Percentiles rank a stretch among this genome's conserved stretches.
phyloP scores from a whole-genome alignment of 345 rosid genomes.

The Moricandia moricandioides region DNA sequence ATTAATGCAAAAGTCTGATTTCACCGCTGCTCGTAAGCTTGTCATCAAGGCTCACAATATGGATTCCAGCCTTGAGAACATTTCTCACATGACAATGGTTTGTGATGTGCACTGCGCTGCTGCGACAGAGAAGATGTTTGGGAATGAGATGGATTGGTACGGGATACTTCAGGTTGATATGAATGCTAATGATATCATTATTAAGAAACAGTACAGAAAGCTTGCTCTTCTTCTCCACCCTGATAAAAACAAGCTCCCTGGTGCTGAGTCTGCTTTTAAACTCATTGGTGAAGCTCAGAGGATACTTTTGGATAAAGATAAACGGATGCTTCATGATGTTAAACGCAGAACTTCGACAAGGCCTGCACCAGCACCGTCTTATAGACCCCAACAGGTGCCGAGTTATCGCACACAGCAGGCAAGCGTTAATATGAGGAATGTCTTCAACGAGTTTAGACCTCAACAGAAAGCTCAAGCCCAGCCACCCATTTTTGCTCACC shows the following conservation, averaged over 20 bases:
- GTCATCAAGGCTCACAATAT: conserved; percentile 64
- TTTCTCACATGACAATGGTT: conserved; percentile 72
- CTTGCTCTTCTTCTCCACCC: conserved; percentile 91
- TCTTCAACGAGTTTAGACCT: conserved; percentile 38
- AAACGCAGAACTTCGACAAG: conserved; percentile 36
- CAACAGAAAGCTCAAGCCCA: conserved; percentile 41
- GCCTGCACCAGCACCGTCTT: conserved; percentile 31
- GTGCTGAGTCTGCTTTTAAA: conserved; percentile 95
- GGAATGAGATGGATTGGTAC: conserved; percentile 88
- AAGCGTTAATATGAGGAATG: conserved; percentile 18
- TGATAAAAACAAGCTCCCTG: conserved; percentile 87
- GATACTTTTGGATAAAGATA: conserved; percentile 64
- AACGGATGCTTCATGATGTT: conserved; percentile 56
- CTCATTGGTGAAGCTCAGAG: conserved; percentile 90
- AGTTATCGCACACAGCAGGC: conserved; percentile 30
- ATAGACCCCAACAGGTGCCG: conserved; percentile 42
- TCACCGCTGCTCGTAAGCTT: conserved; percentile 59
- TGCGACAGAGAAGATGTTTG: conserved; percentile 52
- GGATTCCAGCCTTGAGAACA: conserved; percentile 56
- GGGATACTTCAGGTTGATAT: conserved; percentile 75
- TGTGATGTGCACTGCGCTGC: conserved; percentile 91
- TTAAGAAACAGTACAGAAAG: conserved; percentile 84
- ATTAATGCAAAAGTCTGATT: conserved; percentile 63
- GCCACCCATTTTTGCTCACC: conserved; percentile 36
- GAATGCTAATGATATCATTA: conserved; percentile 53